Evolutionary conservation across 768 basidiomycete species (phyloP).

Genomic region (Lentinula raphanica): DNA sequence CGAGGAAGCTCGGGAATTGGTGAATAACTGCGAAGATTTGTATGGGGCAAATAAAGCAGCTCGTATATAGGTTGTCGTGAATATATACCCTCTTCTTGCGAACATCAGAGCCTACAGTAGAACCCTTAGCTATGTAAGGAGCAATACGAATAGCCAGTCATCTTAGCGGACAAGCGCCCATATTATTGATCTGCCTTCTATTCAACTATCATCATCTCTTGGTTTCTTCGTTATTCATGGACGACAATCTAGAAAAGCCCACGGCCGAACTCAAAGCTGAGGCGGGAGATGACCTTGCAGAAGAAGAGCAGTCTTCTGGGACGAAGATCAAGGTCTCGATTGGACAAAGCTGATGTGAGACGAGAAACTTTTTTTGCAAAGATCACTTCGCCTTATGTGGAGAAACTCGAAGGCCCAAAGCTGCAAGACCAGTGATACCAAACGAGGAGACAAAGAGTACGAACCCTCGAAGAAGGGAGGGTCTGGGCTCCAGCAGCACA

Average conservation of each 20-base stretch:
- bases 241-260: slow-evolving; percentile 52
- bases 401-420: slow-evolving; percentile 26
- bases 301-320: slow-evolving; percentile 52
- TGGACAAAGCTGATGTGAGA: slow-evolving; percentile 74
- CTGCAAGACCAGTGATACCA: slow-evolving; percentile 71
- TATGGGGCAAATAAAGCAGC: slow-evolving; percentile 24
- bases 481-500: slow-evolving; percentile 73
- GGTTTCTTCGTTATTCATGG: slow-evolving; percentile 34
- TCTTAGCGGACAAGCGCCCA: neutral
- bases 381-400: slow-evolving; percentile 9
- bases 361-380: neutral
- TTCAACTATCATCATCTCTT: neutral
- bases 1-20: slow-evolving; percentile 39
- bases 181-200: neutral
- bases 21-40: slow-evolving; percentile 53
- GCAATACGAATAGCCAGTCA: no score
- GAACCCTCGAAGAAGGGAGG: slow-evolving; percentile 65
- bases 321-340: slow-evolving; percentile 71
- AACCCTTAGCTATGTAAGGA: no score
- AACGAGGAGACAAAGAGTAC: slow-evolving; percentile 96
- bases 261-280: slow-evolving; percentile 24
- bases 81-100: no score
- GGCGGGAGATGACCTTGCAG: slow-evolving; percentile 27
- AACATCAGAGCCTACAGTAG: no score
- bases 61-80: neutral